Evolutionary conservation across 176 grass and related monocot species (phyloP), one percentile per base, ranked within the genome.

Genomic region (Zea luxurians): DNA sequence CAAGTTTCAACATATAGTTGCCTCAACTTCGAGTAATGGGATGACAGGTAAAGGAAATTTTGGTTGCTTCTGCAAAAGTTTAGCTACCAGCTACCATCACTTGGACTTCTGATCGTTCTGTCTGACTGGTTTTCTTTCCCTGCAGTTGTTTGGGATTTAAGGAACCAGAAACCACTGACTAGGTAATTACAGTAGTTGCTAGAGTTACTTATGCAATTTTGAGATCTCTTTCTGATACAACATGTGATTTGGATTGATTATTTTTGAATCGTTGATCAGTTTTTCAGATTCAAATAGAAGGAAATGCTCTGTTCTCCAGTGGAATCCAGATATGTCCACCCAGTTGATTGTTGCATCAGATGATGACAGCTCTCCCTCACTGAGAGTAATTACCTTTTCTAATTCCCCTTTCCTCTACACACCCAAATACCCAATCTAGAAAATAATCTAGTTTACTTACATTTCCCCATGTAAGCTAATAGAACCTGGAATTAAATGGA

Each of bases 131-230:
- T 77, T 68, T 13, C 69, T 71, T 77, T 45, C 12, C 13, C 70
- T 91, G 55, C 88, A 99, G 96, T 99, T 82, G 88, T 99, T 78
- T 99, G 96, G 96, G 96, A 99, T 87, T 92, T 99, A 77, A 92
- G 90, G 73, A 87, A 86, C 64, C 90, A 92, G 78, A 95, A 95
- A 64, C 90, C 90, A 17, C 54, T 99, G 69, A 99, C 87, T 48
- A 99, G 96, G 96, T 86, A 89, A 89, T 66, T 90, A 61, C 54
- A 64, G 48, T 78, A 21, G 16, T 16, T 66, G 44, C 10, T 2
- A 13, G 70, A 58, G 52, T 70, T 82, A 68, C 64, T 60, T 83
- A 38, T 83, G n/a, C 2, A 75, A 3, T 80, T 82, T 55, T 3
- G 58, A 37, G 18, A 41, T 62, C 41, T 77, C n/a, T 67, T 77